These are phyloP conservation scores for Puccinia polysora DNA, from an alignment of 1,284 basidiomycete genomes.

Conservation along the genomic window DNA sequence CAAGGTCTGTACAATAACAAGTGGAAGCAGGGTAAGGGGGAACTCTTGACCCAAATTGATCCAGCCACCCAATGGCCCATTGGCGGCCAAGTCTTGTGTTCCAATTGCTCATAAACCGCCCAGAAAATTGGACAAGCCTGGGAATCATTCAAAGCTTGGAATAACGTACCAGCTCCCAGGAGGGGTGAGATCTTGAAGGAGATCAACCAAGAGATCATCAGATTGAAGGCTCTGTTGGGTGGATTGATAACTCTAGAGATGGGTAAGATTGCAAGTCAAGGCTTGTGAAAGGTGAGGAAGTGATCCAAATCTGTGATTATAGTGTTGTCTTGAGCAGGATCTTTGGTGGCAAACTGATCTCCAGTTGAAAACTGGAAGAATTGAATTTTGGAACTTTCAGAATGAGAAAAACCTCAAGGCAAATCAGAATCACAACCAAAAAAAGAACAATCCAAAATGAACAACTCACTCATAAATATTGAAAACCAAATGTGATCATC, in stretches of 20 bases:
- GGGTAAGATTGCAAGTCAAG: slow-evolving; percentile 90
- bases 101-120: slow-evolving; percentile 66
- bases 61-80: slow-evolving; percentile 49
- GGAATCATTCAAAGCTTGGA: slow-evolving; percentile 67
- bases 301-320: slow-evolving; percentile 79
- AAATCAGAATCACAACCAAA: too few relatives aligned
- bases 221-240: slow-evolving; percentile 75
- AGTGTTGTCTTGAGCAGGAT: slow-evolving; percentile 63
- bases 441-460: too few relatives aligned
- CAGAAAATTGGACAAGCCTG: slow-evolving; percentile 62
- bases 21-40: slow-evolving; percentile 45
- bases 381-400: too few relatives aligned
- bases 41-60: slow-evolving; percentile 46
- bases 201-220: slow-evolving; percentile 73
- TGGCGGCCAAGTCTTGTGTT: slow-evolving; percentile 55
- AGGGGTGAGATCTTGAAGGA: slow-evolving; percentile 83
- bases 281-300: slow-evolving; percentile 87
- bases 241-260: slow-evolving; percentile 68
- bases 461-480: too few relatives aligned
- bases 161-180: slow-evolving; percentile 74
- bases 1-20: slow-evolving; percentile 49
- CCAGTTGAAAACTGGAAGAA: too few relatives aligned
- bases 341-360: slow-evolving; percentile 48
- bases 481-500: too few relatives aligned
- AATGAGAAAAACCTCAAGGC: too few relatives aligned